Evolutionary conservation across 495 filamentous ascomycete species (phyloP).

Genomic region (Aspergillus sclerotiicarbonarius): DNA sequence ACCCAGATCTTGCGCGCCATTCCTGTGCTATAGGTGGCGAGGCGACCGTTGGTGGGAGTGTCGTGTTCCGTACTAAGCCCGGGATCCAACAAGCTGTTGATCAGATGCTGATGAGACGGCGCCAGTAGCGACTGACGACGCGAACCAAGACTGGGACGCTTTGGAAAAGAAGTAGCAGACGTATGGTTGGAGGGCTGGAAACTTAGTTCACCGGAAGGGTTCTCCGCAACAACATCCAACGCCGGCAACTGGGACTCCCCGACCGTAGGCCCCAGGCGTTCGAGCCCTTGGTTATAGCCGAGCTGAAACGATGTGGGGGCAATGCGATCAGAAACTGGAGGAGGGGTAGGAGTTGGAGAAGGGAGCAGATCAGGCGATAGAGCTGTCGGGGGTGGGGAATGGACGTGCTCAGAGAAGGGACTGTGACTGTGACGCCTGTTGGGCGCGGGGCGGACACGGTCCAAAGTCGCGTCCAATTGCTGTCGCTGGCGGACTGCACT

Average conservation of each 20-base stretch:
- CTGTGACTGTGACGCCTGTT: conserved; percentile 14
- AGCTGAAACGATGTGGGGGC: conserved; percentile 16
- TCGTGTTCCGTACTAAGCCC: conserved; percentile 26
- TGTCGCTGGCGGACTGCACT: conserved; percentile 3
- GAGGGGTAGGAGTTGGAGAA: conserved; percentile 25
- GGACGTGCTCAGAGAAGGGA: conserved; percentile 14
- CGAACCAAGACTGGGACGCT: conserved; percentile 42
- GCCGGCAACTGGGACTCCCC: conserved; percentile 31
- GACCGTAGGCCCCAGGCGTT: conserved; percentile 12
- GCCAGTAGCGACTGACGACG: conserved; percentile 54
- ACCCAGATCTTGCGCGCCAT: conserved; percentile 89
- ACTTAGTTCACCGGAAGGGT: conserved; percentile 20
- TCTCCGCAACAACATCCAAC: conserved; percentile 33
- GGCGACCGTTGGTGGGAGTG: conserved; percentile 20
- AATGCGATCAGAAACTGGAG: conserved; percentile 15
- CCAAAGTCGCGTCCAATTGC: conserved; percentile 8
- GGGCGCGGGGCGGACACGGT: conserved; percentile 9
- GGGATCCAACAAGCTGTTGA: conserved; percentile 40
- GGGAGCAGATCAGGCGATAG: conserved; percentile 12
- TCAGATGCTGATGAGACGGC: conserved; percentile 42
- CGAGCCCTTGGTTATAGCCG: conserved; percentile 21
- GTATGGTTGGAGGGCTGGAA: conserved; percentile 20
- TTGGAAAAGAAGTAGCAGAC: conserved; percentile 21
- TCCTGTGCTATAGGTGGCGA: conserved; percentile 22
- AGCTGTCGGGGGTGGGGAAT: conserved; percentile 16